Base-by-base conservation (phyloP, 768 basidiomycete genomes). In the Leccinum pellstonianum region DNA sequence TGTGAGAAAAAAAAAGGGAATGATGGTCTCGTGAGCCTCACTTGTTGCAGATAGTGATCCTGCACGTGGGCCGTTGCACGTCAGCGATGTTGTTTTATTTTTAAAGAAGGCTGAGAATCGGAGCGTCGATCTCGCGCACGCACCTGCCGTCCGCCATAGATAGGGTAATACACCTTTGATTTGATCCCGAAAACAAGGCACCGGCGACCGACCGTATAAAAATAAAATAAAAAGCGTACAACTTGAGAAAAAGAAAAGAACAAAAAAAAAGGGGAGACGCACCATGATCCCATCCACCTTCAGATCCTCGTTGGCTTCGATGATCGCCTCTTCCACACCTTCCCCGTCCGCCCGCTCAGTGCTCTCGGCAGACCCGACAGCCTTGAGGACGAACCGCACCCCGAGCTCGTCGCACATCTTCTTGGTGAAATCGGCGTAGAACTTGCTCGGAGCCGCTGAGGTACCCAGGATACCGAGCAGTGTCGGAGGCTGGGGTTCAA, bases 41-140 rank as follows among this genome's bases (percentile, higher is more conserved):
- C 90, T 79, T 98, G 96, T 74, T 99, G 97, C 57, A 99, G 79
- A 73, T 99, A 99, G 70, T 96, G 93, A 71, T 98, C 97, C 88
- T 98, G 9, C 0, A 9, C 69, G 27, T 19, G 29, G 29, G 29
- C 56, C 50, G 2, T 37, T 17, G 41, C 15, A 35, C 19, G 33
- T 66, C 47, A 66, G 54, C 38, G 47, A 62, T 55, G 35, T 19
- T 55, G 37, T 19, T 48, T 3, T 11, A 35, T 5, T 5, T 11
- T 50, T 9, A 25, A 46, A 46, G n/a, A 41, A 41, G 17, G 17
- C 38, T 41, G 7, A 41, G 38, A 17, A 19, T 46, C 19, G 11
- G 19, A 19, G 31, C 21, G 23, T 6, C 17, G 9, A 37, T 15
- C 25, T 60, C 23, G 27, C 8, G 21, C n/a, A 23, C 86, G 62